phyloP scores from a whole-genome alignment of 2,329 filamentous ascomycete genomes.

The Furcasterigmium sp. region DNA sequence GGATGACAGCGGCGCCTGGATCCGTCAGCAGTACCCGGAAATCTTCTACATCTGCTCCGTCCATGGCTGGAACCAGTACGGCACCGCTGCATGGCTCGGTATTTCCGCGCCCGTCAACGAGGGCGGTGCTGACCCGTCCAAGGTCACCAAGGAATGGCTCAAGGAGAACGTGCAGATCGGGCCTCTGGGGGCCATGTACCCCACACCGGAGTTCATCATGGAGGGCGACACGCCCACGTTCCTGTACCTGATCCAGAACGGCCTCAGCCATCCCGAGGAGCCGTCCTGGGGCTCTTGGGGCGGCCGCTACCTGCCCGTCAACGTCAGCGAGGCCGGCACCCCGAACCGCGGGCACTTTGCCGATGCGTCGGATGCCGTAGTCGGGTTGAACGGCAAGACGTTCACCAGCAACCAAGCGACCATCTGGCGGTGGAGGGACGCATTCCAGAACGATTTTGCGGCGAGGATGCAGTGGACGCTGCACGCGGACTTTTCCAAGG shows the following conservation, averaged over 20 bases:
- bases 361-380: slow-evolving; percentile 21
- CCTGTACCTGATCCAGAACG: slow-evolving; percentile 42
- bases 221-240: slow-evolving; percentile 50
- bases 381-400: slow-evolving; percentile 19
- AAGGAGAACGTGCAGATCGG: slow-evolving; percentile 46
- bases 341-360: slow-evolving; percentile 17
- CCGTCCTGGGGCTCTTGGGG: slow-evolving; percentile 45
- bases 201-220: slow-evolving; percentile 41
- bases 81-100: slow-evolving; percentile 48
- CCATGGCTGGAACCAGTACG: slow-evolving; percentile 52
- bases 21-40: slow-evolving; percentile 46
- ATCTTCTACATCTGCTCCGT: slow-evolving; percentile 51
- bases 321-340: slow-evolving; percentile 17
- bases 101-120: slow-evolving; percentile 40
- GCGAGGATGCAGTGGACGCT: slow-evolving; percentile 33
- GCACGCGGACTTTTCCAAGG: slow-evolving; percentile 18
- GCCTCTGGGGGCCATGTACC: slow-evolving; percentile 36
- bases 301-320: slow-evolving; percentile 33
- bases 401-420: slow-evolving; percentile 24
- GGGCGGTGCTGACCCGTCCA: slow-evolving; percentile 38
- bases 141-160: slow-evolving; percentile 46
- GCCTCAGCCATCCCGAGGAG: slow-evolving; percentile 37
- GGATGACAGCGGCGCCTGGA: slow-evolving; percentile 52
- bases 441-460: slow-evolving; percentile 36
- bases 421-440: slow-evolving; percentile 35